These are phyloP conservation scores for Micractinium sp. DNA, from an alignment of 139 green algal species.

Conservation along the genomic window DNA sequence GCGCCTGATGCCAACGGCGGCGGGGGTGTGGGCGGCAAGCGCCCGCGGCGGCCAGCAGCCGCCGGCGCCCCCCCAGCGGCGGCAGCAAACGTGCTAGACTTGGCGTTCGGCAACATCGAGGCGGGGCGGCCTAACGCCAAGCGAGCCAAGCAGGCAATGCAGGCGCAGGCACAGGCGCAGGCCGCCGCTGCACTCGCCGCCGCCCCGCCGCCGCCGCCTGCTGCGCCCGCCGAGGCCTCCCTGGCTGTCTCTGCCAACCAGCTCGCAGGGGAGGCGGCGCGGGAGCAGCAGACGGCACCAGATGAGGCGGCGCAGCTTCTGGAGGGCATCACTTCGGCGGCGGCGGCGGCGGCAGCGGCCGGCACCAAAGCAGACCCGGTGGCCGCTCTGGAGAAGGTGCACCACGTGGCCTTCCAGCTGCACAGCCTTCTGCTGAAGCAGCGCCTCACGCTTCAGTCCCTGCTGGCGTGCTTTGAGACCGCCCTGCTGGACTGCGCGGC, in stretches of 20 bases:
- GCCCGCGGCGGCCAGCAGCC: neutral
- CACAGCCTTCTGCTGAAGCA: neutral
- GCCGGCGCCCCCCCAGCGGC: neutral
- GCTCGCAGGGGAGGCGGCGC: neutral
- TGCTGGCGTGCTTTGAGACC: constrained; percentile 40
- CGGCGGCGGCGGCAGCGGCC: neutral
- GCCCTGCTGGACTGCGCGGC: constrained; percentile 39
- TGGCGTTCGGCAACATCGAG: neutral
- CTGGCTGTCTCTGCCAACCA: constrained; percentile 26
- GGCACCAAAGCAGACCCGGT: neutral
- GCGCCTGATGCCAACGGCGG: neutral
- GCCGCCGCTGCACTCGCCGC: neutral
- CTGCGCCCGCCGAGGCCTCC: neutral
- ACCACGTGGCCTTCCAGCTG: constrained; percentile 20
- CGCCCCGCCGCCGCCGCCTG: neutral
- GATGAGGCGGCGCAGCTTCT: constrained; percentile 35
- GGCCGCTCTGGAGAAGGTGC: neutral
- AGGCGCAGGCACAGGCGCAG: neutral
- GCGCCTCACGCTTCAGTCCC: constrained; percentile 18
- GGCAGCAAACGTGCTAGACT: neutral
- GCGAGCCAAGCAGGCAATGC: neutral
- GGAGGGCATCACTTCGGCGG: neutral
- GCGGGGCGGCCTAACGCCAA: neutral
- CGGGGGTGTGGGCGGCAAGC: neutral
- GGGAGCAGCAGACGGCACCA: constrained; percentile 14